Base-by-base conservation (phyloP, 495 filamentous ascomycete genomes). In the Penicillium daleae region DNA sequence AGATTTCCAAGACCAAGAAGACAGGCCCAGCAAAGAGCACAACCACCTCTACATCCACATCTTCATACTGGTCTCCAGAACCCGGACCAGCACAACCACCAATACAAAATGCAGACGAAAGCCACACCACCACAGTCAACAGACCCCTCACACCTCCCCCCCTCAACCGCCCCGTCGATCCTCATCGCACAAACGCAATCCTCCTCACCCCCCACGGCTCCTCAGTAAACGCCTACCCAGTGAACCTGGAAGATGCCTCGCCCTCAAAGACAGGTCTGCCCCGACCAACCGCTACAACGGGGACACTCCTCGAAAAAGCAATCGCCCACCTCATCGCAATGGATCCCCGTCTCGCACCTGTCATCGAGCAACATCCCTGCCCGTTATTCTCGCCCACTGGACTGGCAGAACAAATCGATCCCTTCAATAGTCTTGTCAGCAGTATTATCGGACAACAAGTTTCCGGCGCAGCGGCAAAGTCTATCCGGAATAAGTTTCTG, bases 401-500 rank as follows among this genome's bases (percentile, higher is more conserved):
- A 0, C 76, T 99, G 19, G 85, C 87, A 19, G 93, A 97, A 76
- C 77, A 86, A 64, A 83, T 97, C 63, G 90, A 98, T 73, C 94
- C 95, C 4, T 99, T 97, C 71, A 87, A 86, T 56, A 88, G 87
- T 57, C 83, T 99, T 42, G 83, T 84, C 26, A 90, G 86, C 72
- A 89, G 92, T 50, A 97, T 99, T 66, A 97, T 98, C 61, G 91
- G 91, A 48, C 95, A 99, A 74, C 95, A 99, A 74, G 94, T 99
- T 13, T 95, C 92, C 19, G 92, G 94, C 19, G 91, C 92, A 4
- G 95, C 95, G 3, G 96, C 95, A 26, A 89, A 84, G 60, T 88
- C 90, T 5, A 97, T 99, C 70, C 91, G 92, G 64, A 85, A 84
- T 15, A 93, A 90, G 65, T 98, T 98, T 74, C 78, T 97, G 39